Percentiles rank a stretch among this genome's conserved stretches.
Conservation (phyloP, 805 yeast genomes). For the Yarrowia sp. region DNA sequence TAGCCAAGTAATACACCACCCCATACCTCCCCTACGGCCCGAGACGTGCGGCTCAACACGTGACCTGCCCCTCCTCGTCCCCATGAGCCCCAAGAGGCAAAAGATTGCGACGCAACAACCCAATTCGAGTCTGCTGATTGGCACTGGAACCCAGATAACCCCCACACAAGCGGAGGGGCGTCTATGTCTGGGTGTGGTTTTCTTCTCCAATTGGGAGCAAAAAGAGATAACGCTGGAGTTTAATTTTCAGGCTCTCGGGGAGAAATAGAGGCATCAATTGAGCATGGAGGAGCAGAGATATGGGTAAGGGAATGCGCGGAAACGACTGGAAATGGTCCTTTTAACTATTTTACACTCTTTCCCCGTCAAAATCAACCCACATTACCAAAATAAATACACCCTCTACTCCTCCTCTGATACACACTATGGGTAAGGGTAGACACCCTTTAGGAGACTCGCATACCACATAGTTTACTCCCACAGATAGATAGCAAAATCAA, state of each 20-base stretch:
- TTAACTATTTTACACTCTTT: too few relatives aligned
- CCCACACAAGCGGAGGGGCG: not conserved
- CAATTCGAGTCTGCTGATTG: not conserved
- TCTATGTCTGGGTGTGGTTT: not conserved
- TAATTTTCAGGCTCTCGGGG: not conserved
- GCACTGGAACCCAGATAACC: not conserved
- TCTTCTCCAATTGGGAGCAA: slow-evolving; percentile 12
- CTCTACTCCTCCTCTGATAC: not conserved
- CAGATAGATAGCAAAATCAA: not conserved
- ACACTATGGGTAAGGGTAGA: not conserved
- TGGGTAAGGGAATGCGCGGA: too few relatives aligned
- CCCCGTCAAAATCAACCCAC: too few relatives aligned
- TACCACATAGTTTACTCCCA: not conserved
- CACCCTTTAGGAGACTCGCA: not conserved
- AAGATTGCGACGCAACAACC: not conserved
- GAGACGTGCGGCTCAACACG: not conserved
- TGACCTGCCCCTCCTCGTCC: not conserved
- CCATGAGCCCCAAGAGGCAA: not conserved
- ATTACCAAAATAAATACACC: too few relatives aligned
- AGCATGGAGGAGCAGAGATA: too few relatives aligned
- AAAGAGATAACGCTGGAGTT: slow-evolving; percentile 1
- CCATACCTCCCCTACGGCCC: not conserved
- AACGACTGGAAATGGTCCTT: too few relatives aligned
- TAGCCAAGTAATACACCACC: not conserved
- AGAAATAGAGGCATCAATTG: not conserved